phyloP scores from a whole-genome alignment of 371 early-diverging fungal species.

The Conidiobolus incongruus region DNA sequence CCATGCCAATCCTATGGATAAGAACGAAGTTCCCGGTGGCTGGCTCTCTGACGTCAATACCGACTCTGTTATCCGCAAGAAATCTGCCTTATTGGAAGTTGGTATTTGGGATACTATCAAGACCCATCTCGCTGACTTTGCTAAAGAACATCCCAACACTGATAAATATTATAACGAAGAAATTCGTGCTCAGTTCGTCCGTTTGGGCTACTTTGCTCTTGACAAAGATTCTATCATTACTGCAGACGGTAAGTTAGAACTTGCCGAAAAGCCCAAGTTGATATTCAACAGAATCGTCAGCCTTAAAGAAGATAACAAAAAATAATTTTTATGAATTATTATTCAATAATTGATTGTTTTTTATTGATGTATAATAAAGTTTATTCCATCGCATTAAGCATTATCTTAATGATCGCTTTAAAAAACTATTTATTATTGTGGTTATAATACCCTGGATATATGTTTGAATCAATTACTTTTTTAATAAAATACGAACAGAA shows the following conservation, averaged over 20 bases:
- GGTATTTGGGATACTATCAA: conserved; percentile 42
- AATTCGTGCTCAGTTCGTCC: conserved; percentile 86
- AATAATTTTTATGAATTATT: conserved; percentile 11
- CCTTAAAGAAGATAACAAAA: conserved; percentile 75
- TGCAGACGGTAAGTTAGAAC: conserved; percentile 10
- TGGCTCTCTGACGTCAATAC: conserved; percentile 82
- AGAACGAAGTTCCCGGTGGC: conserved; percentile 61
- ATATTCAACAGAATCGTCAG: conserved; percentile 84
- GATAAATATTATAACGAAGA: conserved; percentile 27
- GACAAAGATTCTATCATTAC: conserved; percentile 67
- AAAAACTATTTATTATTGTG: too few species aligned
- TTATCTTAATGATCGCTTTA: too few species aligned
- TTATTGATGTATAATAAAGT: background rate
- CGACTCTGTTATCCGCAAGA: conserved; percentile 43
- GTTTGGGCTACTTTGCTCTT: conserved; percentile 94
- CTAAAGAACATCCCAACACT: conserved; percentile 10
- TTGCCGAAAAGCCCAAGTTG: conserved; percentile 16
- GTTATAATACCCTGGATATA: too few species aligned
- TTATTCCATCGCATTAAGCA: too few species aligned
- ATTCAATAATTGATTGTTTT: background rate
- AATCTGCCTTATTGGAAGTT: conserved; percentile 60
- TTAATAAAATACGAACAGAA: too few species aligned
- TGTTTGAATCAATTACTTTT: too few species aligned
- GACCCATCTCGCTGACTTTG: conserved; percentile 4
- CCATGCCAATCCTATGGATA: conserved; percentile 69